Percentiles rank a stretch among this genome's conserved stretches.
Conservation (phyloP, 345 rosid genomes). For the Syzygium oleosum region DNA sequence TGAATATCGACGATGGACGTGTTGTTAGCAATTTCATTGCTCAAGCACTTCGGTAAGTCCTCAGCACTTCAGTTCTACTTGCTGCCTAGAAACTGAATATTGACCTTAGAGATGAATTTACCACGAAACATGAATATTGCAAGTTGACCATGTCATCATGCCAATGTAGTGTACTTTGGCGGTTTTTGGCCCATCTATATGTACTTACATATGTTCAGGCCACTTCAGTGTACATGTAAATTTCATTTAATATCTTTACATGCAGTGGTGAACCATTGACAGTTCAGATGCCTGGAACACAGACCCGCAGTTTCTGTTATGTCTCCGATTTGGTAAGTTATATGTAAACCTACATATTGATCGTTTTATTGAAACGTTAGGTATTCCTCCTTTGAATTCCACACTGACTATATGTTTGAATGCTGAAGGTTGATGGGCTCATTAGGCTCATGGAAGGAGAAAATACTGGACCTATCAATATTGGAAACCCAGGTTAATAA, state of each 20-base stretch:
- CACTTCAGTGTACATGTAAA: not conserved
- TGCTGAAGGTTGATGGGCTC: constrained; percentile 76
- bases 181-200: not conserved
- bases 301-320: constrained; percentile 95
- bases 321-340: constrained; percentile 84
- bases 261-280: constrained; percentile 84
- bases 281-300: constrained; percentile 92
- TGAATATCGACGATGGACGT: constrained; percentile 99
- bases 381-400: not conserved
- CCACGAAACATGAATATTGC: not conserved
- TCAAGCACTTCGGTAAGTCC: constrained; percentile 80
- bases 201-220: not conserved
- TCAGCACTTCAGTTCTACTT: not conserved
- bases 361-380: not conserved
- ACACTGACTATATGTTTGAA: not conserved
- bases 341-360: not conserved
- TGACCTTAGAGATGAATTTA: not conserved
- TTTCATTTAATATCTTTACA: not conserved
- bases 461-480: constrained; percentile 91
- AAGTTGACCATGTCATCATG: not conserved
- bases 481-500: constrained; percentile 85
- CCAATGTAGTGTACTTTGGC: not conserved
- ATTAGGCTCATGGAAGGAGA: constrained; percentile 95
- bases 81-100: not conserved
- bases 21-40: constrained; percentile 99